Conservation (phyloP, 2,329 filamentous ascomycete species). For the Teratosphaeria nubilosa region DNA sequence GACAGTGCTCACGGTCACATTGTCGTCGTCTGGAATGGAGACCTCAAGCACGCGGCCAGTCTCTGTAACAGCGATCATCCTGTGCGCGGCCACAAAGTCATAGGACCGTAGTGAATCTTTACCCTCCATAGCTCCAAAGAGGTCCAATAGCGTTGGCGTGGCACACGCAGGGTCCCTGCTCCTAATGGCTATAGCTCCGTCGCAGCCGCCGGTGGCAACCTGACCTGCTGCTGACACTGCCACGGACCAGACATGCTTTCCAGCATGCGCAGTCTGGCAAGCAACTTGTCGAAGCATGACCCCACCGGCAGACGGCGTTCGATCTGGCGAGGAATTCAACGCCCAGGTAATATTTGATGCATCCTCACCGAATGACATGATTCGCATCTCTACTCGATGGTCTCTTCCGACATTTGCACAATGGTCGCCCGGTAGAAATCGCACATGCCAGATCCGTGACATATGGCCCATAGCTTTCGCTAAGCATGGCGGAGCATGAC, state of each 20-base stretch:
- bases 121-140: constrained; percentile 7
- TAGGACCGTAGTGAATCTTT: constrained; percentile 51
- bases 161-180: background rate
- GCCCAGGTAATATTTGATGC: constrained; percentile 61
- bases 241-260: constrained; percentile 86
- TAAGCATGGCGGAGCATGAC: constrained; percentile 37
- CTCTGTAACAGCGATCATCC: constrained; percentile 49
- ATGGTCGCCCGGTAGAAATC: constrained; percentile 38
- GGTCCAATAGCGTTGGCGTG: background rate
- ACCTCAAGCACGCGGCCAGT: constrained; percentile 46
- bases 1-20: constrained; percentile 7
- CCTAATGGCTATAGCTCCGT: constrained; percentile 48
- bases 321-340: constrained; percentile 4
- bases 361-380: constrained; percentile 81
- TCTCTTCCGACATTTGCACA: background rate
- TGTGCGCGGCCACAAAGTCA: constrained; percentile 46
- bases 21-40: constrained; percentile 21
- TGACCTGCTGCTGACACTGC: constrained; percentile 23
- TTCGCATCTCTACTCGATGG: background rate
- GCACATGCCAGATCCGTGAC: constrained; percentile 82
- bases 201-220: constrained; percentile 68
- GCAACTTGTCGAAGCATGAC: background rate
- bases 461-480: constrained; percentile 74
- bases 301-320: background rate
- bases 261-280: constrained; percentile 54